These are phyloP conservation scores for Termitomyces sp. DNA, from an alignment of 1,284 basidiomycete genomes.

Conservation along the genomic window DNA sequence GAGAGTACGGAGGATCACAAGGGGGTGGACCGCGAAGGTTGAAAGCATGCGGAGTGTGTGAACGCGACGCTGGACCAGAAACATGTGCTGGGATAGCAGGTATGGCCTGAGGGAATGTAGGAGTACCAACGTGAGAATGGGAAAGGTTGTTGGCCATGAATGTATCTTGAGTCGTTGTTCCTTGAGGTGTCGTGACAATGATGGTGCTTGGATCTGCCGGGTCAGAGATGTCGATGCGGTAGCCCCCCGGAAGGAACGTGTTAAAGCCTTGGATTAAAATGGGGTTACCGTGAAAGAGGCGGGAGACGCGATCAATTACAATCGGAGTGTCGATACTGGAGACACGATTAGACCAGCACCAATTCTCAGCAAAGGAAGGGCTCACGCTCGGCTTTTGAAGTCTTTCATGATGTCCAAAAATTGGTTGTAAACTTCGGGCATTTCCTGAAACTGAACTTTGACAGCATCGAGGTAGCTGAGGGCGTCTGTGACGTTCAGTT, in stretches of 20 bases:
- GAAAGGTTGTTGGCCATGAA: slow-evolving; percentile 28
- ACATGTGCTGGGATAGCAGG: slow-evolving; percentile 20
- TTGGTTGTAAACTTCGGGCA: slow-evolving; percentile 95
- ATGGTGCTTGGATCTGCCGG: slow-evolving; percentile 79
- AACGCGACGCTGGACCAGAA: slow-evolving; percentile 34
- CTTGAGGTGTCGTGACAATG: slow-evolving; percentile 91
- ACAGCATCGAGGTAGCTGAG: slow-evolving; percentile 96
- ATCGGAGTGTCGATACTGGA: slow-evolving; percentile 95
- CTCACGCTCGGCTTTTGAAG: slow-evolving; percentile 92
- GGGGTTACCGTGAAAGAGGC: slow-evolving; percentile 92
- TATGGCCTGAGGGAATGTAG: slow-evolving; percentile 20
- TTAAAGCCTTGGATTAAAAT: slow-evolving; percentile 98
- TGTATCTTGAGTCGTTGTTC: slow-evolving; percentile 69
- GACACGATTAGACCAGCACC: slow-evolving; percentile 1
- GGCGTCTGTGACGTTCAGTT: slow-evolving; percentile 86
- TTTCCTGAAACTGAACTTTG: slow-evolving; percentile 88
- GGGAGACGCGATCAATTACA: slow-evolving; percentile 95
- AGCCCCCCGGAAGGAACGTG: slow-evolving; percentile 95
- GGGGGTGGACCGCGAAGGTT: slow-evolving; percentile 29
- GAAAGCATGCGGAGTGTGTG: slow-evolving; percentile 40
- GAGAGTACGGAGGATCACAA: slow-evolving; percentile 34
- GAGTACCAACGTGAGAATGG: slow-evolving; percentile 20
- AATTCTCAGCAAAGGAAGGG: slow-evolving; percentile 17
- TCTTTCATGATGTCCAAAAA: slow-evolving; percentile 99
- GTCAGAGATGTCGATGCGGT: slow-evolving; percentile 91